phyloP scores from a whole-genome alignment of 1,139 yeast species.

The Wickerhamiella infanticola region DNA sequence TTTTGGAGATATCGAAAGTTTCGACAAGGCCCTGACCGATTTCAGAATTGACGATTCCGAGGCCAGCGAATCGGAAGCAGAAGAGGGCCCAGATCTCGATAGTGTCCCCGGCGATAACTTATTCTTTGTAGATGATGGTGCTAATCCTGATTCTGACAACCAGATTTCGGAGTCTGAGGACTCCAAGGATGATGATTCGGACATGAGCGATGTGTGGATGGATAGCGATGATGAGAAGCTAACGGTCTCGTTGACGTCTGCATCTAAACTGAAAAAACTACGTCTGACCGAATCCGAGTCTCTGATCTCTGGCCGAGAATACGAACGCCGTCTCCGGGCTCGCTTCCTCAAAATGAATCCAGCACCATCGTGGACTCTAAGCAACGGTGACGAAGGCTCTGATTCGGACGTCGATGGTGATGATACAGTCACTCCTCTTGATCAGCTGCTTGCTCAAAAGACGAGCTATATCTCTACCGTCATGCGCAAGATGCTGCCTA shows the following conservation, averaged over 20 bases:
- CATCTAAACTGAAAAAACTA: constrained; percentile 56
- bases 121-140: constrained; percentile 36
- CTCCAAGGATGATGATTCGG: constrained; percentile 21
- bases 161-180: constrained; percentile 32
- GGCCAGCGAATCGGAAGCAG: constrained; percentile 17
- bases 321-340: constrained; percentile 54
- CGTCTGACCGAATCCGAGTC: constrained; percentile 49
- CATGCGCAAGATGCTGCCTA: constrained; percentile 44
- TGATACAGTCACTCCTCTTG: constrained; percentile 29
- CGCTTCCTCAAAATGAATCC: constrained; percentile 85
- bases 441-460: constrained; percentile 43
- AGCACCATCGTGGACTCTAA: constrained; percentile 65
- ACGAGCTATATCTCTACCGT: constrained; percentile 38
- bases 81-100: constrained; percentile 17
- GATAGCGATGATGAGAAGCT: constrained; percentile 85
- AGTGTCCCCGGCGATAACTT: constrained; percentile 32
- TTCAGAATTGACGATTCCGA: constrained; percentile 28
- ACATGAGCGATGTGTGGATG: constrained; percentile 51
- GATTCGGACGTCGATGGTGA: constrained; percentile 19
- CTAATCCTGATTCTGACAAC: constrained; percentile 19
- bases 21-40: constrained; percentile 48
- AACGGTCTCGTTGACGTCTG: constrained; percentile 41
- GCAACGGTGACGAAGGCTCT: constrained; percentile 18
- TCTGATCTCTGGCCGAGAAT: constrained; percentile 46
- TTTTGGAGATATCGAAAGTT: constrained; percentile 77